Evolutionary conservation across 2,329 filamentous ascomycete species (phyloP), one percentile per base, ranked within the genome.

Genomic region (Diaporthe destruens): DNA sequence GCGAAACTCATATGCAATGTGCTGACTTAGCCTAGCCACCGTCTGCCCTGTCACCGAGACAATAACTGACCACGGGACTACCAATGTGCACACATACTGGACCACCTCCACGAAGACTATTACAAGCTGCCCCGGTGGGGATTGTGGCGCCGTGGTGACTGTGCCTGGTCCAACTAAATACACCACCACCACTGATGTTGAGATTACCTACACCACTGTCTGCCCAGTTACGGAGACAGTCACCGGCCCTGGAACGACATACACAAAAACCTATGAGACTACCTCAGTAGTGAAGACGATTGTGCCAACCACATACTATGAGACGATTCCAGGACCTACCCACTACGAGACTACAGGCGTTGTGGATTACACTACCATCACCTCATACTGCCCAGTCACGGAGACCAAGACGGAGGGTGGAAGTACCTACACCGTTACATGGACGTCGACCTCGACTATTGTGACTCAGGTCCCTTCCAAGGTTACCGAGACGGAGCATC

Each of bases 21-120:
- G 49, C 66, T 74, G 20, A 74, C 84, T 80, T 69, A 72, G 82
- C 61, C 85, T 82, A 29, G 81, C 83, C 16, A 86, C 84, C 5
- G 80, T 84, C 65, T 87, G 85, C 77, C 85, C 85, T 14, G 80
- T 85, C 73, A 86, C 84, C 12, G 79, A 81, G 44, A 87, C 85
- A 16, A 77, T 82, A 71, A 84, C 83, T 20, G 74, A 77, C 18
- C 76, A 78, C 49, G 84, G 74, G 36, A 83, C 82, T 29, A 86
- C 85, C 25, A 83, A 85, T 69, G 80, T 80, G 23, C 80, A 82
- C 55, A 87, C 85, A 7, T 78, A 80, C 44, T 80, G 80, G 73
- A 84, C 83, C 18, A 85, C 83, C 18, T 86, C 85, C 5, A 86
- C 84, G 18, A 77, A 85, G 32, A 81, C 80, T 12, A 80, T 86